These are phyloP conservation scores for Solanum pennellii DNA, from an alignment of 257 asterid species.

Conservation along the genomic window DNA sequence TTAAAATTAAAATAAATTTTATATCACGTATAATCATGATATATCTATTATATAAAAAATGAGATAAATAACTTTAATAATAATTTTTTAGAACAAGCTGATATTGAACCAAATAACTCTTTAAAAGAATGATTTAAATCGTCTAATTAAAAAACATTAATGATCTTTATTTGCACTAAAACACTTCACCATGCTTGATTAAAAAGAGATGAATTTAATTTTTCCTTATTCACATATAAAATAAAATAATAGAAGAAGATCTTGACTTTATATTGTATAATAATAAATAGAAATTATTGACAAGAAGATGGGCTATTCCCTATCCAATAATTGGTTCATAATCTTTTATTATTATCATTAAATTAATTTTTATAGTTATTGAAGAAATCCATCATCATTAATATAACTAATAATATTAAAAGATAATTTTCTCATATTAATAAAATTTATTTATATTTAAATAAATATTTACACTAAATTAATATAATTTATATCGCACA, in stretches of 20 bases:
- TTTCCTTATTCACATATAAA: not conserved
- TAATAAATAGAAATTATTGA: not conserved
- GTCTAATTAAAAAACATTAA: not conserved
- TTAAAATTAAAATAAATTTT: not conserved
- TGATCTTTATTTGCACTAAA: not conserved
- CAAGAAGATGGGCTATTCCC: not conserved
- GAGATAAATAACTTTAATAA: too few species aligned
- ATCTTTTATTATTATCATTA: not conserved
- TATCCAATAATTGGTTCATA: not conserved
- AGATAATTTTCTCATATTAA: too few species aligned
- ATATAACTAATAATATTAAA: too few species aligned
- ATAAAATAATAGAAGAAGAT: not conserved
- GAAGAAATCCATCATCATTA: not conserved
- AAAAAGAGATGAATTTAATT: not conserved
- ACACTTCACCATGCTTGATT: not conserved
- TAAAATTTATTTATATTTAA: too few species aligned
- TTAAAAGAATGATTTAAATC: not conserved
- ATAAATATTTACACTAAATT: too few species aligned
- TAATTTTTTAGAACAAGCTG: too few species aligned
- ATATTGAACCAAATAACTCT: too few species aligned
- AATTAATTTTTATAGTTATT: not conserved
- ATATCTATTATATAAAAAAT: too few species aligned
- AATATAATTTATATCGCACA: too few species aligned
- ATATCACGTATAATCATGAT: not conserved
- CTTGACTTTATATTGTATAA: not conserved